A percentile compares a stretch with the other conserved stretches of the same genome.
Conservation (phyloP, 345 rosid species). For the Luvunga scandens region DNA sequence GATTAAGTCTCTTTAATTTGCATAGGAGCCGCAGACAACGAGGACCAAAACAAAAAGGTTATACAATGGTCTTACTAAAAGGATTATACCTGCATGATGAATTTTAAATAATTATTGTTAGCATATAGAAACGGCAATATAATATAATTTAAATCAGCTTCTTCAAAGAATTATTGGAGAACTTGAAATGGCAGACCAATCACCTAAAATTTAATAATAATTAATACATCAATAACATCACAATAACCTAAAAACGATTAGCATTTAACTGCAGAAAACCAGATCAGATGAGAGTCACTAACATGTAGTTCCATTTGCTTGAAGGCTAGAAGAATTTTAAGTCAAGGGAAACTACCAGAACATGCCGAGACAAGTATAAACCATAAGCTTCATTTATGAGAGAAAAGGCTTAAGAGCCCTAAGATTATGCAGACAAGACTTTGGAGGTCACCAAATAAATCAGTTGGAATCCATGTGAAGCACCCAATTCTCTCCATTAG, state of each 20-base stretch:
- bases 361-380: not conserved
- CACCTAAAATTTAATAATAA: not conserved
- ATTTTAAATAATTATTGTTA: slow-evolving; percentile 87
- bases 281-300: not conserved
- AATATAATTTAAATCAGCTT: not conserved
- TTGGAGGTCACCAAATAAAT: not conserved
- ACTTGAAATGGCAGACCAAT: not conserved
- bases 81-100: slow-evolving; percentile 86
- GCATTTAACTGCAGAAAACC: not conserved
- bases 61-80: not conserved
- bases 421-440: not conserved
- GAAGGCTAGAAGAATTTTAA: not conserved
- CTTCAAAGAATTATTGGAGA: not conserved
- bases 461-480: not conserved
- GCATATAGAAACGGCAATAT: slow-evolving; percentile 54
- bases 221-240: not conserved
- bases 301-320: too few relatives aligned
- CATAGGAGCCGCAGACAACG: not conserved
- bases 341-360: not conserved
- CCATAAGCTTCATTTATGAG: too few relatives aligned
- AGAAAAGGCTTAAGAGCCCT: not conserved
- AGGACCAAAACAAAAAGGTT: not conserved
- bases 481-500: not conserved
- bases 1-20: too few relatives aligned
- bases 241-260: not conserved